Conservation (phyloP, 2,329 filamentous ascomycete species). For the Colletotrichum destructivum region DNA sequence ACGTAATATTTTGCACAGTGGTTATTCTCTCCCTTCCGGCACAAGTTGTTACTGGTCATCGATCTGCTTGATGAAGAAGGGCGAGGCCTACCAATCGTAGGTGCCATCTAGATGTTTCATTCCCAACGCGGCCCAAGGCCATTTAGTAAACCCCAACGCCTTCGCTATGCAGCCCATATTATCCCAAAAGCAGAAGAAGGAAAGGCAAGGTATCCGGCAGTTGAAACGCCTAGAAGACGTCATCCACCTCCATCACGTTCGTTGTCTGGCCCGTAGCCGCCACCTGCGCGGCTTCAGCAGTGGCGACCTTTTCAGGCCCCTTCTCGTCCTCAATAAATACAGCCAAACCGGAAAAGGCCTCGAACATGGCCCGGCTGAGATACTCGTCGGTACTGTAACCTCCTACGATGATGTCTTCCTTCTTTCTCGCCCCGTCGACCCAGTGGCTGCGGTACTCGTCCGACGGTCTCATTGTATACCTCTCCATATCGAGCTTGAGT, state of each 20-base stretch:
- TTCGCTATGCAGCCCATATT: slow-evolving; percentile 44
- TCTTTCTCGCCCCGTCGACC: slow-evolving; percentile 76
- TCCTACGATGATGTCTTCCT: slow-evolving; percentile 78
- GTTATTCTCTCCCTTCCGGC: background rate
- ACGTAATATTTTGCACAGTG: slow-evolving; percentile 40
- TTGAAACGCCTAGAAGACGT: slow-evolving; percentile 43
- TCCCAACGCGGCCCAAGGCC: background rate
- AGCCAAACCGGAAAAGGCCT: slow-evolving; percentile 90
- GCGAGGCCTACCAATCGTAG: background rate
- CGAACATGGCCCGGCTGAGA: slow-evolving; percentile 83
- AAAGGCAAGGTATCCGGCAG: slow-evolving; percentile 11
- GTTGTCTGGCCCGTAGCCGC: slow-evolving; percentile 49
- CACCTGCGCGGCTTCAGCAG: slow-evolving; percentile 54
- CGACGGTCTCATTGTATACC: slow-evolving; percentile 74
- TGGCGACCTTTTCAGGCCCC: slow-evolving; percentile 54
- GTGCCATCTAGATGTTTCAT: background rate
- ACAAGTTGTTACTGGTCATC: background rate
- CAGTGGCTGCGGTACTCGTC: slow-evolving; percentile 82
- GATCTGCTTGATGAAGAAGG: background rate
- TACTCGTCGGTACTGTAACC: slow-evolving; percentile 90
- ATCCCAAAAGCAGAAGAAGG: slow-evolving; percentile 7
- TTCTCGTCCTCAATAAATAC: slow-evolving; percentile 89
- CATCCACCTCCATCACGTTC: slow-evolving; percentile 65
- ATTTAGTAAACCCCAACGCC: slow-evolving; percentile 47
- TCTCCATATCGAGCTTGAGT: slow-evolving; percentile 75